Conservation (phyloP, 306 rosid genomes). For the Albizia julibrissin region DNA sequence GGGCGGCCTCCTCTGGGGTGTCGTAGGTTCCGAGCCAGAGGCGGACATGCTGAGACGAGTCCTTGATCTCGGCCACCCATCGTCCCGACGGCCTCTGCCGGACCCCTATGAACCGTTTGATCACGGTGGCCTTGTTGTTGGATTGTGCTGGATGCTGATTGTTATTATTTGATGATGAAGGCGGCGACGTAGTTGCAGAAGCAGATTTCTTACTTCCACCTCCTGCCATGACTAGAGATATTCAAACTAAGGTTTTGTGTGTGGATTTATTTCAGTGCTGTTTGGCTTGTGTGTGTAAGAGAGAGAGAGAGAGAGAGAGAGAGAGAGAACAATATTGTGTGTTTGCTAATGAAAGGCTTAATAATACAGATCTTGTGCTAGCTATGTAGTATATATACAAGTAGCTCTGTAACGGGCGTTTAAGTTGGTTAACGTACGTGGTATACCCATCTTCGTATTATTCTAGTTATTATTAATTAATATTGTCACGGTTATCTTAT, state of each 20-base stretch:
- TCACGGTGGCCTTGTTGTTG: conserved; percentile 29
- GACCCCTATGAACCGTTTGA: conserved; percentile 75
- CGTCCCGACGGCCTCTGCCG: conserved; percentile 90
- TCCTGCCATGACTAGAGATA: conserved; percentile 51
- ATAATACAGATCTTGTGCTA: neutral
- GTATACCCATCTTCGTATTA: conserved; percentile 33
- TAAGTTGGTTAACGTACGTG: conserved; percentile 17
- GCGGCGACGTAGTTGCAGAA: conserved; percentile 12
- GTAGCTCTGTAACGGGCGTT: neutral
- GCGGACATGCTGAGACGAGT: conserved; percentile 82
- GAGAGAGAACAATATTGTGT: neutral
- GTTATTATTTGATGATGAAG: neutral
- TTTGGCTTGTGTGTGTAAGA: neutral
- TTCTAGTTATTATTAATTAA: neutral
- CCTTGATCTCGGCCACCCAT: conserved; percentile 97
- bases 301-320: neutral
- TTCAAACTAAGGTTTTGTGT: neutral
- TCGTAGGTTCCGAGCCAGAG: conserved; percentile 95
- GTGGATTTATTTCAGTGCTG: conserved; percentile 9
- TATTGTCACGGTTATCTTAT: neutral
- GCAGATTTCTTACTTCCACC: conserved; percentile 52
- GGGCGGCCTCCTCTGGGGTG: conserved; percentile 88
- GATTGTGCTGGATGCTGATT: conserved; percentile 28
- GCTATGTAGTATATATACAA: neutral
- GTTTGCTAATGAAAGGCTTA: neutral